Conservation (phyloP, 2,329 filamentous ascomycete genomes). For the Arthroderma sp. region DNA sequence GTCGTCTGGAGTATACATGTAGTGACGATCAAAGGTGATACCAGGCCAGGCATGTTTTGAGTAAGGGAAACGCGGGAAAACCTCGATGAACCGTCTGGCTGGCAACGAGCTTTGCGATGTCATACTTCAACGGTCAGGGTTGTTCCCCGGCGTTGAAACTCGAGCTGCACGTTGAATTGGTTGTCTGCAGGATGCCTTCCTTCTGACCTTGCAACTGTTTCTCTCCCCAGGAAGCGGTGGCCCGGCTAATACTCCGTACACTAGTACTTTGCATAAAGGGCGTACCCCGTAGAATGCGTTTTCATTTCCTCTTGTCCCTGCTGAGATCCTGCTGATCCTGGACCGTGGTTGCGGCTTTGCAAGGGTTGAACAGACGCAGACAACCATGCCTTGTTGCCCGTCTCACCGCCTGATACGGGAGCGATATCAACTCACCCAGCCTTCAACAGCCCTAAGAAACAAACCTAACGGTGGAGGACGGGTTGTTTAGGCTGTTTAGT, state of each 20-base stretch:
- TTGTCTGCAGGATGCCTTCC: not conserved
- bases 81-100: constrained; percentile 4
- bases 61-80: not conserved
- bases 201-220: not conserved
- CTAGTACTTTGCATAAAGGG: not conserved
- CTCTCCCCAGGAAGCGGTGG: not conserved
- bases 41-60: not conserved
- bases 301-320: not conserved
- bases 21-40: constrained; percentile 4
- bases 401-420: constrained; percentile 3
- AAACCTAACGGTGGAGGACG: not conserved
- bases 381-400: constrained; percentile 1
- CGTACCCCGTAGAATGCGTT: not conserved
- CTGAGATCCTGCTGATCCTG: not conserved
- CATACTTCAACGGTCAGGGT: constrained; percentile 5
- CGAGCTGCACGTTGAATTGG: constrained; percentile 4
- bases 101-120: constrained; percentile 3
- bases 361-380: constrained; percentile 1
- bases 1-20: constrained; percentile 44
- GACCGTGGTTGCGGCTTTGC: constrained; percentile 3
- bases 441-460: constrained; percentile 2
- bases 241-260: not conserved
- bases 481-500: not conserved
- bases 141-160: not conserved
- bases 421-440: not conserved